Percentiles rank a stretch among this genome's conserved stretches.
Conservation (phyloP, 106 monocot species). For the Dendrobium huoshanense region DNA sequence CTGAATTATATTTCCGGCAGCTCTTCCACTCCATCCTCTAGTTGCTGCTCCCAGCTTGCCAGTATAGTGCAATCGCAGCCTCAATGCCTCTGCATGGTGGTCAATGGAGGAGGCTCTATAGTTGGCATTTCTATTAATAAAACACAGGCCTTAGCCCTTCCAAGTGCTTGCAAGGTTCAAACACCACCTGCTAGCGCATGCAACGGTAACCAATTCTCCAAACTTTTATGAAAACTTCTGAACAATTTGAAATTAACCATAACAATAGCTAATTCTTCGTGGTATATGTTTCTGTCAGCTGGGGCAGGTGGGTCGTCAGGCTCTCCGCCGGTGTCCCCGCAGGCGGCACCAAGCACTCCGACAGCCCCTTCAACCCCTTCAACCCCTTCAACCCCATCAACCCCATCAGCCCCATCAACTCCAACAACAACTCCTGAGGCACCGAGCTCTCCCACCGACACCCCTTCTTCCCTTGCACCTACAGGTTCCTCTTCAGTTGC, state of each 20-base stretch:
- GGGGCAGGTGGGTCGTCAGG: background rate
- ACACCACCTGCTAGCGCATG: constrained; percentile 23
- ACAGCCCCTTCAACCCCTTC: background rate
- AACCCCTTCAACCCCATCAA: too few species aligned
- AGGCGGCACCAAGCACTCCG: constrained; percentile 8
- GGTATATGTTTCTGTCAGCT: background rate
- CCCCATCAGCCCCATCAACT: too few species aligned
- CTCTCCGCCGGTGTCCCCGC: constrained; percentile 10
- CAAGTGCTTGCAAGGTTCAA: constrained; percentile 25
- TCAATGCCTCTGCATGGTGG: constrained; percentile 34
- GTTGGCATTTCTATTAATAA: constrained; percentile 28
- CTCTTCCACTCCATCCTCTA: constrained; percentile 8
- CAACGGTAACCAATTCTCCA: constrained; percentile 12
- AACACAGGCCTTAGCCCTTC: constrained; percentile 22
- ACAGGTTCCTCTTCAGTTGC: background rate
- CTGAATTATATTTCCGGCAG: constrained; percentile 36
- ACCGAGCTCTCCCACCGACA: background rate
- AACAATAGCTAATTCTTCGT: background rate
- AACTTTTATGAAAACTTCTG: background rate
- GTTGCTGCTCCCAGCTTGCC: constrained; percentile 39
- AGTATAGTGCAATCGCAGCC: constrained; percentile 29
- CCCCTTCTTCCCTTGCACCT: background rate
- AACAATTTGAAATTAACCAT: background rate
- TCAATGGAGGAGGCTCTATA: constrained; percentile 26
- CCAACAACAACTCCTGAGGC: background rate